These are phyloP conservation scores for Aspergillus campestris DNA, from an alignment of 495 filamentous ascomycete genomes.

Conservation along the genomic window DNA sequence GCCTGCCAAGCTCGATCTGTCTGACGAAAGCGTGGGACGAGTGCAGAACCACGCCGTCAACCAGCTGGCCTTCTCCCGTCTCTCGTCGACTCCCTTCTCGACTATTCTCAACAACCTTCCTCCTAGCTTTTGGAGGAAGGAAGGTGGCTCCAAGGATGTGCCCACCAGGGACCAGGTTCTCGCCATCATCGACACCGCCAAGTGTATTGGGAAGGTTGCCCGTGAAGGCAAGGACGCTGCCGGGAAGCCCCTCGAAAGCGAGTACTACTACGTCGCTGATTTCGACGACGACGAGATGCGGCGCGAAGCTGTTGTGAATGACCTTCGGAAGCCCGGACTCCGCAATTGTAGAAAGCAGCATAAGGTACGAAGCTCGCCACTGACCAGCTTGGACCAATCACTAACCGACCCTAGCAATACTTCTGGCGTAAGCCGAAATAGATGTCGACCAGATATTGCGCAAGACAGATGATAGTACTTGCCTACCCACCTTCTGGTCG, in stretches of 20 bases:
- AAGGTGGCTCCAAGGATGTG: conserved; percentile 33
- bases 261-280: conserved; percentile 97
- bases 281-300: conserved; percentile 72
- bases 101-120: conserved; percentile 81
- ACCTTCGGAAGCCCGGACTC: conserved; percentile 78
- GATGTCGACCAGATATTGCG: conserved; percentile 4
- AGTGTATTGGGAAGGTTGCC: conserved; percentile 78
- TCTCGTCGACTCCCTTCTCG: conserved; percentile 87
- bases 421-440: conserved; percentile 80
- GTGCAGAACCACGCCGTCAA: conserved; percentile 78
- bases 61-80: conserved; percentile 90
- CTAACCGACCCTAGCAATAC: conserved; percentile 62
- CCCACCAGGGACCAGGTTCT: conserved; percentile 56
- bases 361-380: conserved; percentile 58
- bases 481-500: not conserved
- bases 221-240: conserved; percentile 94
- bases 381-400: not conserved
- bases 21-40: conserved; percentile 27
- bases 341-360: conserved; percentile 87
- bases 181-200: conserved; percentile 57
- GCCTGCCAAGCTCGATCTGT: conserved; percentile 24
- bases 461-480: not conserved
- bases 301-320: conserved; percentile 73
- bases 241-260: conserved; percentile 84
- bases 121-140: conserved; percentile 45